Base-by-base conservation (phyloP, 345 rosid genomes). In the Hibiscus syriacus region DNA sequence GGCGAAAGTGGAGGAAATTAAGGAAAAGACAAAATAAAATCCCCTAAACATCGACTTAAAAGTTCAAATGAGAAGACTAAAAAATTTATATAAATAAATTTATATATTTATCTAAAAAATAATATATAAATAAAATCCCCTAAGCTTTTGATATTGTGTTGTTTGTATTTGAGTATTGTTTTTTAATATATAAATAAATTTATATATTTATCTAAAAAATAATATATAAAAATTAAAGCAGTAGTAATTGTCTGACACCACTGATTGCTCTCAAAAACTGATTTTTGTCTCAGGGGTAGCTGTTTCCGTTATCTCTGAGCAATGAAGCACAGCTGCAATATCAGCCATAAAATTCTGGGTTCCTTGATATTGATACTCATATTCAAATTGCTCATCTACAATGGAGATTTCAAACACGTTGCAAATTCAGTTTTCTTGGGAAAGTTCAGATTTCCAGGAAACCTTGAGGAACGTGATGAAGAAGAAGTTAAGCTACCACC, bases 331-430 rank as follows among this genome's bases (percentile, higher is more conserved):
- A 19, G 65, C 65, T 60, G 65, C 65, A 36, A 25, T 39, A 20
- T 60, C 65, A 60, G 65, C 48, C 48, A 36, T 22, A 60, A 38
- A 20, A 20, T 52, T 66, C 58, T 66, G 59, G 16, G 19, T 52
- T 66, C 60, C 34, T 27, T 66, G 19, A 34, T 78, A 74, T 81
- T 88, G 0, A 23, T 83, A 0, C 73, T 87, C 45, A 72, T 88
- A 20, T 86, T 86, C 26, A 91, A 88, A 61, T 72, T 72, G 45
- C 77, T 72, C 67, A 46, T 81, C 57, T 79, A 77, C 79, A 77
- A 70, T 43, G 84, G 64, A 68, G 72, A 81, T 14, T 73, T 54
- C 68, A 55, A 66, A 61, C 30, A 49, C 11, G 19, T 66, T 9
- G 17, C 29, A 2, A 66, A 34, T 9, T 32, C 58, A 6, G 6